Evolutionary conservation across 1,284 basidiomycete species (phyloP), one percentile per base, ranked within the genome.

Genomic region (Laetiporus sulphureus): DNA sequence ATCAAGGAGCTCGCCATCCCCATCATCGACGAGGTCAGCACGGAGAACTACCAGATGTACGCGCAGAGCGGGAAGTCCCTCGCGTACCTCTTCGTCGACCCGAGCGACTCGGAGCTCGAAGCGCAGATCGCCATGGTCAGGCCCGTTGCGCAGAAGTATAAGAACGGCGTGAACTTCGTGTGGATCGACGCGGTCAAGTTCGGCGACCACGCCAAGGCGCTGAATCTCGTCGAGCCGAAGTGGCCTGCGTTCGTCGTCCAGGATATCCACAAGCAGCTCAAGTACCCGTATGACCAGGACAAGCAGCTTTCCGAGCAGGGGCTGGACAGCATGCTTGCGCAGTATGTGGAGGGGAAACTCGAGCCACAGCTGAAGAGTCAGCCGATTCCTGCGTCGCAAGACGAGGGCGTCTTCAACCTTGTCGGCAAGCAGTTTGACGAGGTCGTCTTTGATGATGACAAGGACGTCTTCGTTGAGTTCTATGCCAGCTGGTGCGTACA

Each of bases 141-240:
- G 55, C 79, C 89, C 2, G 61, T 95, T 42, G 94, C 95, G 21
- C 72, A 80, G 47, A 77, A 81, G 59, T 77, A 79, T 75, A 92
- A 90, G 67, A 79, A 82, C 58, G 85, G 90, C 68, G 57, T 98
- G 61, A 98, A 96, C 83, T 95, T 99, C 66, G 95, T 99, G 52
- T 96, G 85, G 85, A 99, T 99, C 57, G 96, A 99, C 64, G 93
- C 90, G 18, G 70, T 85, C 69, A 93, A 92, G 67, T 99, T 94
- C 59, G 82, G 78, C 57, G 92, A 97, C 58, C 96, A 99, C 71
- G 96, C 87, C 56, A 94, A 93, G 68, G 86, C 89, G 8, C 77
- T 99, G 50, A 97, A 96, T 75, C 74, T 99, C 49, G 60, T 62
- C 34, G 85, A 90, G 58, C 66, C 79, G 52, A 82, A 85, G 58